phyloP scores from a whole-genome alignment of 768 basidiomycete species.

The Mycena albidolilacea region DNA sequence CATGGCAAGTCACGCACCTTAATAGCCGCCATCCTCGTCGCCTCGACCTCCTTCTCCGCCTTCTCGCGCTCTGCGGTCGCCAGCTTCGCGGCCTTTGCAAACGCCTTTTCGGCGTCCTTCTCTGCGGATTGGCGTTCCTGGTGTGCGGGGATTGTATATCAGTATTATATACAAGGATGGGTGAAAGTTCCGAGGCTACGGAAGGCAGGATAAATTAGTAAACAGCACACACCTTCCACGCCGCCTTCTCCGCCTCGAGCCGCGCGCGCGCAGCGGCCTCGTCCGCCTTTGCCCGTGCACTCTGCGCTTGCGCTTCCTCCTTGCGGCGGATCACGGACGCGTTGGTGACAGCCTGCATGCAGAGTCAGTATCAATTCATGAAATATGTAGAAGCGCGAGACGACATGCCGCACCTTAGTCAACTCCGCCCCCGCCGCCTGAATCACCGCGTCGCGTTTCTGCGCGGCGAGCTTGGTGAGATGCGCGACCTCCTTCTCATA shows the following conservation, averaged over 20 bases:
- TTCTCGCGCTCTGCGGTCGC: not conserved
- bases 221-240: not conserved
- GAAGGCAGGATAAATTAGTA: too few relatives aligned
- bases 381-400: too few relatives aligned
- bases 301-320: slow-evolving; percentile 24
- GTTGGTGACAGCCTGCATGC: slow-evolving; percentile 25
- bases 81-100: not conserved
- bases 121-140: slow-evolving; percentile 6
- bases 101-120: slow-evolving; percentile 14
- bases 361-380: too few relatives aligned
- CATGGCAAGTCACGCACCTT: not conserved
- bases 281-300: slow-evolving; percentile 29
- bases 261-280: slow-evolving; percentile 9
- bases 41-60: slow-evolving; percentile 18
- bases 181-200: too few relatives aligned
- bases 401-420: slow-evolving; percentile 8
- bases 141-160: too few relatives aligned
- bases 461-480: slow-evolving; percentile 31
- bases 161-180: too few relatives aligned
- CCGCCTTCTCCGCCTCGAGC: too few relatives aligned
- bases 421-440: slow-evolving; percentile 27
- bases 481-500: slow-evolving; percentile 33
- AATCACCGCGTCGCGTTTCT: slow-evolving; percentile 35
- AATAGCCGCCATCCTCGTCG: slow-evolving; percentile 21
- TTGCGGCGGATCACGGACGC: slow-evolving; percentile 33